phyloP scores from a whole-genome alignment of 148 eudicot species.

The Chenopodium formosanum region DNA sequence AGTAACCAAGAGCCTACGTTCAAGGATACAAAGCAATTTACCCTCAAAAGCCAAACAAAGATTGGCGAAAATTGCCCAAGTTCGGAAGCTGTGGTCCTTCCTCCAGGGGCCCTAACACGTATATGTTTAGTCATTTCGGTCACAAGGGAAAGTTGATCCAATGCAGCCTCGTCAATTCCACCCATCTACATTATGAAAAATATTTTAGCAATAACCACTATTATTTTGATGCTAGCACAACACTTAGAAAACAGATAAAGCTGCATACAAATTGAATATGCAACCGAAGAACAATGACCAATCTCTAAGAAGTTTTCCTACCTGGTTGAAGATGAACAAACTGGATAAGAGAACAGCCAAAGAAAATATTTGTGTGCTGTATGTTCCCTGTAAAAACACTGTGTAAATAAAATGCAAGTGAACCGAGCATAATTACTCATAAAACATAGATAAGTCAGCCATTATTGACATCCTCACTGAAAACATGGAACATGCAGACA shows the following conservation, averaged over 20 bases:
- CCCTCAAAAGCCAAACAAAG: conserved; percentile 96
- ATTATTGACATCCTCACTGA: neutral
- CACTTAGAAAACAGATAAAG: neutral
- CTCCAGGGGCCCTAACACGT: conserved; percentile 90
- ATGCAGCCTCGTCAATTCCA: conserved; percentile 93
- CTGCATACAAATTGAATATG: neutral
- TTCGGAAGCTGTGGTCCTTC: conserved; percentile 73
- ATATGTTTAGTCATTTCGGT: conserved; percentile 97
- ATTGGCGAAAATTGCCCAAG: conserved; percentile 95
- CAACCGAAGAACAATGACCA: neutral
- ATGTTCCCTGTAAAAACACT: conserved; percentile 66
- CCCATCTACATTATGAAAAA: conserved; percentile 66
- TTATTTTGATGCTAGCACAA: neutral
- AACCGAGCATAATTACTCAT: neutral
- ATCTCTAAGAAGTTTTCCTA: conserved; percentile 16
- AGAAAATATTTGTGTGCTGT: conserved; percentile 94
- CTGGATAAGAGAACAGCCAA: conserved; percentile 93
- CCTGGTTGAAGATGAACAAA: conserved; percentile 98
- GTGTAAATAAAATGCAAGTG: conserved; percentile 10
- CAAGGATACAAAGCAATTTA: conserved; percentile 31
- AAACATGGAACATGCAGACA: neutral
- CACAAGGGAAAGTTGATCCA: conserved; percentile 94
- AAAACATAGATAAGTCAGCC: neutral
- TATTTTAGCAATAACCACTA: neutral
- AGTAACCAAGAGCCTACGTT: conserved; percentile 3